Conservation (phyloP, 2,329 filamentous ascomycete genomes). For the Passalora sequoiae region DNA sequence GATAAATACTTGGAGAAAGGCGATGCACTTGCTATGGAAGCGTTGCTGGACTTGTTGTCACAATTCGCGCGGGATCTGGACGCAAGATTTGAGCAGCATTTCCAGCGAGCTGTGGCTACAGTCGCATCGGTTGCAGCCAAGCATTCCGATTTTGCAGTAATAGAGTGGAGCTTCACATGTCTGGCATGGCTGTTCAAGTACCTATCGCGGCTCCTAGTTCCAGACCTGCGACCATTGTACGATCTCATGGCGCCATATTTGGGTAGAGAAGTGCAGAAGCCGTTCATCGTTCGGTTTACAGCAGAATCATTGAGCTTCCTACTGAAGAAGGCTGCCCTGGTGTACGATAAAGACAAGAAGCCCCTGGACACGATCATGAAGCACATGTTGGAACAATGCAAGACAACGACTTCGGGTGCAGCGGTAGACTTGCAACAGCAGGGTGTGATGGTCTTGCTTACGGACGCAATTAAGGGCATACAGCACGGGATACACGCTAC, state of each 20-base stretch:
- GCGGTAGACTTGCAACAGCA: constrained; percentile 62
- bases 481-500: constrained; percentile 56
- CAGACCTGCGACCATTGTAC: constrained; percentile 78
- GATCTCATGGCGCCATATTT: constrained; percentile 78
- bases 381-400: constrained; percentile 66
- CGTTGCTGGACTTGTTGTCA: constrained; percentile 78
- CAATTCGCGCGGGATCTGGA: constrained; percentile 95
- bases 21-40: constrained; percentile 76
- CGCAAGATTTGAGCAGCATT: constrained; percentile 80
- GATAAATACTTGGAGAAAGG: constrained; percentile 69
- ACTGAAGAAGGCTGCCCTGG: constrained; percentile 77
- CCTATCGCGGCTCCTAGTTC: constrained; percentile 77
- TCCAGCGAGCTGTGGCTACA: constrained; percentile 66
- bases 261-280: constrained; percentile 74
- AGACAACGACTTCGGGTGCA: constrained; percentile 46
- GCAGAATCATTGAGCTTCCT: constrained; percentile 94
- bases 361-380: constrained; percentile 66
- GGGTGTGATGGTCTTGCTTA: constrained; percentile 86
- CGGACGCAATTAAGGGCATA: constrained; percentile 67
- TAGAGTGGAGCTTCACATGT: constrained; percentile 95
- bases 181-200: constrained; percentile 97
- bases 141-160: constrained; percentile 68
- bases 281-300: constrained; percentile 84
- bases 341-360: constrained; percentile 65
- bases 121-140: constrained; percentile 74